Evolutionary conservation across 140 eudicot genomes (phyloP).

Genomic region (Ambrosia hybrid): DNA sequence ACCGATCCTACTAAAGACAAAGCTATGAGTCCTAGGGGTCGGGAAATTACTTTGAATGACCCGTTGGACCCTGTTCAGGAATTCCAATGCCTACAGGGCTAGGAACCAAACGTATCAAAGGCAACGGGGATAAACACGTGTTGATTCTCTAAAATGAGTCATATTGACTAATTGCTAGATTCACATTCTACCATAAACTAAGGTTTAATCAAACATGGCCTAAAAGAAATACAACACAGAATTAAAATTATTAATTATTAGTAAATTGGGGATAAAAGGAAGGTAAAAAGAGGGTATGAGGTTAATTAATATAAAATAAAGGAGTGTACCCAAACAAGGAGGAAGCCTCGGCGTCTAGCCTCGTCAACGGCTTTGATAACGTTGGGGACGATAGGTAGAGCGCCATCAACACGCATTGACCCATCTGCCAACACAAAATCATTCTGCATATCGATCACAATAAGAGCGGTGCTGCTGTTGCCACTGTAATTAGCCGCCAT

Average conservation of each 20-base stretch:
- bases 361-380: conserved; percentile 74
- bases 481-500: too few species aligned
- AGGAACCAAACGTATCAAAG: too few species aligned
- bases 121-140: too few species aligned
- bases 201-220: too few species aligned
- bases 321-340: conserved; percentile 67
- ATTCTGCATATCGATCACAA: conserved; percentile 96
- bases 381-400: conserved; percentile 68
- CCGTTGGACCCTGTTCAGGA: too few species aligned
- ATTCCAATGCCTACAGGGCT: too few species aligned
- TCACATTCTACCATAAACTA: too few species aligned
- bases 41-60: too few species aligned
- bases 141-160: too few species aligned
- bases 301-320: not conserved
- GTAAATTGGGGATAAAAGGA: not conserved
- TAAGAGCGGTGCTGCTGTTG: conserved; percentile 62
- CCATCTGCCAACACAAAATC: conserved; percentile 66
- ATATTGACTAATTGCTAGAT: too few species aligned
- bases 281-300: not conserved
- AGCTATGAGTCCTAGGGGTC: too few species aligned
- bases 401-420: conserved; percentile 62
- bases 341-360: conserved; percentile 71
- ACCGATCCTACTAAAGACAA: too few species aligned
- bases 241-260: not conserved
- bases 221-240: not conserved